These are phyloP conservation scores for Xerocomellus dryophilus DNA, from an alignment of 768 basidiomycete genomes.

Conservation along the genomic window DNA sequence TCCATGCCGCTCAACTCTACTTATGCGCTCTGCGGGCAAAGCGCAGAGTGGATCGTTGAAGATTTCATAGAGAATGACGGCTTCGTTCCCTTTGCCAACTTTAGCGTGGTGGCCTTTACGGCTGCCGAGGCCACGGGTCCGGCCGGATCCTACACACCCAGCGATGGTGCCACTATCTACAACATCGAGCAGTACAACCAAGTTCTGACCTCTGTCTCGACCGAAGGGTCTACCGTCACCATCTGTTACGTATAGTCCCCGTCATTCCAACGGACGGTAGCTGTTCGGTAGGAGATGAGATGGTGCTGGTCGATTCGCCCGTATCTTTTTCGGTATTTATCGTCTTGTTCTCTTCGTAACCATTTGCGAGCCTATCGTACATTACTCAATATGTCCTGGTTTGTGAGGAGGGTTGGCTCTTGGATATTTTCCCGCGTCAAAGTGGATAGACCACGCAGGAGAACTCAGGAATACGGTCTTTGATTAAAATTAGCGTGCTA, in stretches of 20 bases:
- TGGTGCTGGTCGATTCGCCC: no score
- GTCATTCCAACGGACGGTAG: neutral
- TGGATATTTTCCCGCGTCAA: no score
- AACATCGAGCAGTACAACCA: slow-evolving; percentile 4
- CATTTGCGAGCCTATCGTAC: neutral
- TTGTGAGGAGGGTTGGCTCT: no score
- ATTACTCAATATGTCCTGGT: no score
- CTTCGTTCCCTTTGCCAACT: neutral
- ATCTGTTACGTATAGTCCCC: neutral
- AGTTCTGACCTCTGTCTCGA: neutral
- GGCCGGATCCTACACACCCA: neutral
- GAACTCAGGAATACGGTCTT: no score
- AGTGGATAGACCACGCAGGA: no score
- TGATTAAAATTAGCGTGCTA: no score
- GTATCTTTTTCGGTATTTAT: neutral
- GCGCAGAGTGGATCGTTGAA: slow-evolving; percentile 13
- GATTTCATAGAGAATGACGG: neutral
- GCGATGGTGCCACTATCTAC: neutral
- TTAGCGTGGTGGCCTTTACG: slow-evolving; percentile 8
- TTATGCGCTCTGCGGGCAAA: neutral
- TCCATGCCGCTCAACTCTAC: neutral
- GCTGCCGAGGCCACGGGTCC: slow-evolving; percentile 4
- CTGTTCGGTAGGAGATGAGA: no score
- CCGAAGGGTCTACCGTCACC: neutral
- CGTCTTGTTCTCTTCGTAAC: neutral